phyloP scores from a whole-genome alignment of 2,329 filamentous ascomycete species.

The Pyrenophora tritici-repentis region DNA sequence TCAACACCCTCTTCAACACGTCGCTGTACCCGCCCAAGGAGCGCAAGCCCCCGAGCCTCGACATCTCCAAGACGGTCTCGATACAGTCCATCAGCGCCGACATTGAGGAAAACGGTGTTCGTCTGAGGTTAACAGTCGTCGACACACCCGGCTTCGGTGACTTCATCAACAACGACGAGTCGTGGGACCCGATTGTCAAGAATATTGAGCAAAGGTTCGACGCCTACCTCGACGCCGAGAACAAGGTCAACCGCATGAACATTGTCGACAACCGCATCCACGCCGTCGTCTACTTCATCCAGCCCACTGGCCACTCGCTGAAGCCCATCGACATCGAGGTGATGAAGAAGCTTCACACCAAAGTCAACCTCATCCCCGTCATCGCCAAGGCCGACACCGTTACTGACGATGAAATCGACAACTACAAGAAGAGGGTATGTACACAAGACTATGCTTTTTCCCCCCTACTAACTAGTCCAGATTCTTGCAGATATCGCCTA shows the following conservation, averaged over 20 bases:
- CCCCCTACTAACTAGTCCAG: constrained; percentile 55
- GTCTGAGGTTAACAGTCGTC: constrained; percentile 92
- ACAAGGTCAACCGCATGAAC: constrained; percentile 99
- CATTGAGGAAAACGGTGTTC: constrained; percentile 98
- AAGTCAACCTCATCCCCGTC: constrained; percentile 99
- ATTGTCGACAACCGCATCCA: constrained; percentile 99
- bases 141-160: constrained; percentile 98
- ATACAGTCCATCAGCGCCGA: constrained; percentile 61
- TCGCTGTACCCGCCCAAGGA: constrained; percentile 98
- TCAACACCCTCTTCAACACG: constrained; percentile 99
- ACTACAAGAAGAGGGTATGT: constrained; percentile 95
- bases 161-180: constrained; percentile 99
- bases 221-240: constrained; percentile 97
- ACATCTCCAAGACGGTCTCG: constrained; percentile 83
- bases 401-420: constrained; percentile 91
- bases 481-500: constrained; percentile 96
- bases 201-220: constrained; percentile 99
- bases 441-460: constrained; percentile 22
- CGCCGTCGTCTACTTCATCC: constrained; percentile 99
- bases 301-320: constrained; percentile 95
- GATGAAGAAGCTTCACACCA: constrained; percentile 98
- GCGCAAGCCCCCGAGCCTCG: constrained; percentile 94
- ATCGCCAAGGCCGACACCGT: constrained; percentile 98
- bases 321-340: constrained; percentile 99
- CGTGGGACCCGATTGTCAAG: constrained; percentile 98